Evolutionary conservation across 1,139 yeast species (phyloP).

Genomic region (Yamadazyma oceani): DNA sequence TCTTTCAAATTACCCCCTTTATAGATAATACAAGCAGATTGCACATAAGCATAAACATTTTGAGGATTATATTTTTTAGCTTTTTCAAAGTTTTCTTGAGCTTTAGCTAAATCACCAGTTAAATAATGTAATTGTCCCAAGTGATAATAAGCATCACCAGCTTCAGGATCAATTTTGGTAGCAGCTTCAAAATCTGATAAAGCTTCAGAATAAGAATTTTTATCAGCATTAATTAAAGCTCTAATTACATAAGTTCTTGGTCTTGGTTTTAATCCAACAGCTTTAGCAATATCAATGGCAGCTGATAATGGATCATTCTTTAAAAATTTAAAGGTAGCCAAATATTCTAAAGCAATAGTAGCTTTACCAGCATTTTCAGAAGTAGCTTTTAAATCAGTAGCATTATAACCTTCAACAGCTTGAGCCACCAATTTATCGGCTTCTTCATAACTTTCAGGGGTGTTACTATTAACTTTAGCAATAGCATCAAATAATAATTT

Average conservation of each 20-base stretch:
- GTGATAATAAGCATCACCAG: conserved; percentile 88
- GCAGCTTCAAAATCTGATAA: conserved; percentile 74
- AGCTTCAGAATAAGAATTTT: conserved; percentile 61
- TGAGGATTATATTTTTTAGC: conserved; percentile 72
- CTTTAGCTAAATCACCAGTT: conserved; percentile 71
- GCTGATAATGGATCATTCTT: conserved; percentile 71
- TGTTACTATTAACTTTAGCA: conserved; percentile 58
- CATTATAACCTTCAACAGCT: conserved; percentile 59
- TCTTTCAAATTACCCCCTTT: conserved; percentile 66
- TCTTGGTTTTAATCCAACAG: conserved; percentile 71
- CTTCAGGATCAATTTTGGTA: conserved; percentile 62
- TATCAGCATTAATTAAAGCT: conserved; percentile 84
- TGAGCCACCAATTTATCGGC: conserved; percentile 71
- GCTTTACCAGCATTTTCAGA: conserved; percentile 53
- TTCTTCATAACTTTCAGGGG: conserved; percentile 68
- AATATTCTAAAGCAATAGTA: conserved; percentile 74
- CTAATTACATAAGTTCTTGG: conserved; percentile 81
- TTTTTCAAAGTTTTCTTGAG: conserved; percentile 73
- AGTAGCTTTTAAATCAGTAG: conserved; percentile 33
- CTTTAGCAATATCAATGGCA: conserved; percentile 55
- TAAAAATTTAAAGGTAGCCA: conserved; percentile 81
- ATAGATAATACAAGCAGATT: conserved; percentile 89
- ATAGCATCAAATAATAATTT: conserved; percentile 69
- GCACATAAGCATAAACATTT: conserved; percentile 85
- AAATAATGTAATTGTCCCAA: conserved; percentile 90